Evolutionary conservation across 257 asterid species (phyloP), one percentile per base, ranked within the genome.

Genomic region (Galeopsis tetrahit): DNA sequence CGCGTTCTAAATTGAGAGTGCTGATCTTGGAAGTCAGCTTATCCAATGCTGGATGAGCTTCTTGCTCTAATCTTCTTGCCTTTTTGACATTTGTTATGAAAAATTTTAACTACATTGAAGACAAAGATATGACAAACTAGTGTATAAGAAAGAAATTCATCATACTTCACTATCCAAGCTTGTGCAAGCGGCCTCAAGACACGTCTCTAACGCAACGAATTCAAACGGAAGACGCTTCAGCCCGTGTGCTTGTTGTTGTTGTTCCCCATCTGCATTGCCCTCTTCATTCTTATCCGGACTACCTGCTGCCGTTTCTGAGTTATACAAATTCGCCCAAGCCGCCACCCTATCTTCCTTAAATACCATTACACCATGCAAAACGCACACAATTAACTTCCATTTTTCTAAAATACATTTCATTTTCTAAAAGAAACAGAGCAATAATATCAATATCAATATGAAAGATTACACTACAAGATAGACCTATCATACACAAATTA

Each of bases 311-410:
- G 81, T 92, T 63, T 80, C 90, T 66, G 79, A 68, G 73, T 79
- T 84, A 74, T 82, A 82, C 71, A 90, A 79, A 72, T 82, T 84
- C 38, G 85, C 76, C 96, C 93, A 85, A 32, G 77, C 88, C 13
- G 75, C 78, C 68, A n/a, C 72, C 70, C 91, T 88, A 74, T 82
- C 77, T 82, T 86, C 95, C 97, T 91, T 64, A 61, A 71, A 38
- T 40, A 71, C 33, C 62, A 78, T 51, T 13, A 53, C 28, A 8
- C 28, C 69, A 48, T 48, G 28, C 28, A 21, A 21, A 21, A 21
- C 6, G 7, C 13, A 73, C 63, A 21, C 68, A 70, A 7, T 72
- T 21, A 15, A 55, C 21, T 42, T n/a, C 32, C 31, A 38, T 31
- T 39, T 10, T 53, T 51, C 31, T 4, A 17, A n/a, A 11, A 36